These are phyloP conservation scores for Russula dissimulans DNA, from an alignment of 768 basidiomycete species.

Conservation along the genomic window DNA sequence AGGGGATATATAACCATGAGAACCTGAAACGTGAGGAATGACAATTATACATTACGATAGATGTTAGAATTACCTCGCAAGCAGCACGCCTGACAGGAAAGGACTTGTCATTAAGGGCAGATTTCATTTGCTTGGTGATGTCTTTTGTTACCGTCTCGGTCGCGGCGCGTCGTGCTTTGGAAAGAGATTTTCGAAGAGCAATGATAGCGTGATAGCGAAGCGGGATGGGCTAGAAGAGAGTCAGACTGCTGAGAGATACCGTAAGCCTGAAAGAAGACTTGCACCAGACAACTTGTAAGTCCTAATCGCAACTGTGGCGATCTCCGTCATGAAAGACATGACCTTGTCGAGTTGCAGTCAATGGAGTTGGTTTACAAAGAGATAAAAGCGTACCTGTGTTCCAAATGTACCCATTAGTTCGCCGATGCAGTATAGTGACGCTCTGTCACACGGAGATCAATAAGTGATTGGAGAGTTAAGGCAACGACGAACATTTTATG, in stretches of 20 bases:
- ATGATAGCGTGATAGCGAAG: conserved; percentile 74
- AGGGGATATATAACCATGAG: conserved; percentile 50
- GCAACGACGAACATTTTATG: conserved; percentile 50
- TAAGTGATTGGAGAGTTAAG: not conserved
- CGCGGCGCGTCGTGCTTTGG: conserved; percentile 72
- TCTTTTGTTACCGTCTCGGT: conserved; percentile 74
- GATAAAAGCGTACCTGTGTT: conserved; percentile 52
- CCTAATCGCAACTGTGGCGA: conserved; percentile 54
- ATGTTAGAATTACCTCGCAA: conserved; percentile 45
- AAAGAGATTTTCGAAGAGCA: conserved; percentile 71
- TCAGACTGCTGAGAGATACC: not conserved
- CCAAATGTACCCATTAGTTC: conserved; percentile 84
- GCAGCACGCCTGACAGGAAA: conserved; percentile 79
- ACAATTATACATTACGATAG: not conserved
- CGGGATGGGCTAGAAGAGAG: conserved; percentile 51
- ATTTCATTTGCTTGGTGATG: conserved; percentile 72
- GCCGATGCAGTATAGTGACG: conserved; percentile 79
- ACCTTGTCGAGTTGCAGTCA: conserved; percentile 42
- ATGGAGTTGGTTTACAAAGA: not conserved
- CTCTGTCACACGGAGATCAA: conserved; percentile 35
- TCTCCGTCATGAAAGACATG: conserved; percentile 93
- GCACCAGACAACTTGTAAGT: conserved; percentile 67
- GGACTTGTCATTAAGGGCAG: conserved; percentile 70
- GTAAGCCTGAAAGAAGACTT: conserved; percentile 24
- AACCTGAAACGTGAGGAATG: conserved; percentile 31